Conservation (phyloP, 2,329 filamentous ascomycete genomes). For the Neofusicoccum sp. region DNA sequence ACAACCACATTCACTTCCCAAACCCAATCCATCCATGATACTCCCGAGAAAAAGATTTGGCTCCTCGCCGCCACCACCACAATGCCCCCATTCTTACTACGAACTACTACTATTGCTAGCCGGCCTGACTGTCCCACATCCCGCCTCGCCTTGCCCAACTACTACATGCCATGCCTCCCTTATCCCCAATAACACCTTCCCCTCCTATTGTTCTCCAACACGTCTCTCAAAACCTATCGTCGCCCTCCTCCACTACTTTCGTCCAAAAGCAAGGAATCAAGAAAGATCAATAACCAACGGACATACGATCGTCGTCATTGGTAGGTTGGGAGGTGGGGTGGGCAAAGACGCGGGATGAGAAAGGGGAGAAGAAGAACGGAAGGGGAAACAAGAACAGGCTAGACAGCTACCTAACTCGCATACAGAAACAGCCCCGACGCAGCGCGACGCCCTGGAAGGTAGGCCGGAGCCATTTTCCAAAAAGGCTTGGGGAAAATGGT, state of each 20-base stretch:
- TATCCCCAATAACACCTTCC: too few relatives aligned
- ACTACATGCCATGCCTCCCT: too few relatives aligned
- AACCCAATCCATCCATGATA: neutral
- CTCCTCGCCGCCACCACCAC: neutral
- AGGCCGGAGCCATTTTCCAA: too few relatives aligned
- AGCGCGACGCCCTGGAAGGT: too few relatives aligned
- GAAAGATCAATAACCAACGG: neutral
- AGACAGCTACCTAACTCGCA: too few relatives aligned
- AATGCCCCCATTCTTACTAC: neutral
- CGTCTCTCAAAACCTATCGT: neutral
- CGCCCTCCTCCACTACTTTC: neutral
- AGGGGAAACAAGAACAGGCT: too few relatives aligned
- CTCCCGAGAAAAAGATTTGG: neutral
- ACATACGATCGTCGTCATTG: neutral
- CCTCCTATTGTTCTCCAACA: neutral
- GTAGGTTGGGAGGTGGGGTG: neutral
- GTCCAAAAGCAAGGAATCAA: neutral
- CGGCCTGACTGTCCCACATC: too few relatives aligned
- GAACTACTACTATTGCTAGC: too few relatives aligned
- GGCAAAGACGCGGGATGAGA: neutral
- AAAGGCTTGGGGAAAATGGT: too few relatives aligned
- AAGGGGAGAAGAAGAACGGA: neutral
- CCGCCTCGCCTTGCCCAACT: too few relatives aligned
- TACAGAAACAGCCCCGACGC: too few relatives aligned
- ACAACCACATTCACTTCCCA: too few relatives aligned